Evolutionary conservation across 2,329 filamentous ascomycete species (phyloP).

Genomic region (Hypomyces perniciosus): DNA sequence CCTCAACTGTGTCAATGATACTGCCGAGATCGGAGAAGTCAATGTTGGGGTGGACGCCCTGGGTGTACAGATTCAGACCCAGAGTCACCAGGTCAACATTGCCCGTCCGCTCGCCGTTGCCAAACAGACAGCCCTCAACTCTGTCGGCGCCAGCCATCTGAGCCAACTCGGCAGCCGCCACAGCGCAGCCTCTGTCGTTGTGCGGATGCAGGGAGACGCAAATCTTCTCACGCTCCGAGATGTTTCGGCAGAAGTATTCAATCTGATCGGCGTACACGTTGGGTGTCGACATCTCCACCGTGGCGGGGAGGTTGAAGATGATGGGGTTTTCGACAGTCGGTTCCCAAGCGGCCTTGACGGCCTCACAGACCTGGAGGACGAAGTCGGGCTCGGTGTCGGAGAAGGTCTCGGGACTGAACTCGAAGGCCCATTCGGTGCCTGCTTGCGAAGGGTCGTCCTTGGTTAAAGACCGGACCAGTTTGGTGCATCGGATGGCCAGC

Average conservation of each 20-base stretch:
- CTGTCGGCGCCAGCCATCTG: constrained; percentile 96
- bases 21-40: constrained; percentile 86
- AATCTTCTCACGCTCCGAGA: constrained; percentile 78
- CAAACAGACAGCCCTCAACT: constrained; percentile 85
- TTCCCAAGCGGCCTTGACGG: constrained; percentile 90
- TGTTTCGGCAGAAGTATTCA: constrained; percentile 87
- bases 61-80: constrained; percentile 89
- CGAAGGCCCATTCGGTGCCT: constrained; percentile 66
- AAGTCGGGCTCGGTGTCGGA: constrained; percentile 85
- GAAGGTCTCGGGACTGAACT: constrained; percentile 84
- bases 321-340: constrained; percentile 73
- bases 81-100: constrained; percentile 94
- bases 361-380: constrained; percentile 76
- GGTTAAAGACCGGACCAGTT: constrained; percentile 81
- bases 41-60: constrained; percentile 76
- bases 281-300: constrained; percentile 89
- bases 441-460: constrained; percentile 62
- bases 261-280: constrained; percentile 96
- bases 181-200: constrained; percentile 86
- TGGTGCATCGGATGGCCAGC: constrained; percentile 78
- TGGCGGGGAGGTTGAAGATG: constrained; percentile 95
- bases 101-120: constrained; percentile 91
- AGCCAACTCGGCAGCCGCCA: constrained; percentile 83
- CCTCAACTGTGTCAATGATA: constrained; percentile 84
- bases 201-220: constrained; percentile 89